Evolutionary conservation across 2,329 filamentous ascomycete genomes (phyloP).

Genomic region (Exophiala alcalophila): DNA sequence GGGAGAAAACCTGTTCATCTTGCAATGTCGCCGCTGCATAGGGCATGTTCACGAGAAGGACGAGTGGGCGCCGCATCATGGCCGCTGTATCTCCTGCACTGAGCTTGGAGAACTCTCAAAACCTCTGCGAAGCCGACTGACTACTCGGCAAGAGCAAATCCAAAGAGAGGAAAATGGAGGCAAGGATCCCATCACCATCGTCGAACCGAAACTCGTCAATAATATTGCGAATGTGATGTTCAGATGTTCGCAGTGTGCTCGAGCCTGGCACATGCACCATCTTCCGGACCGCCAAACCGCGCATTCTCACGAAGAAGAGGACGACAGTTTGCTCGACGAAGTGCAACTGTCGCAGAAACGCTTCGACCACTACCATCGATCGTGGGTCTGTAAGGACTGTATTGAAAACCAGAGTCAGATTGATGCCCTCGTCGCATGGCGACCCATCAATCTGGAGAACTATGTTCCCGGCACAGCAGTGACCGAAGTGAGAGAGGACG

Average conservation of each 20-base stretch:
- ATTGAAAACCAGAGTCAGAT: slow-evolving; percentile 63
- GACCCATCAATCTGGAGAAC: slow-evolving; percentile 60
- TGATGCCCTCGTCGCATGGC: slow-evolving; percentile 81
- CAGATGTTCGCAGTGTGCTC: slow-evolving; percentile 72
- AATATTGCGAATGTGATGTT: slow-evolving; percentile 76
- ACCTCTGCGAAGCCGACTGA: slow-evolving; percentile 70
- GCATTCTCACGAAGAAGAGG: slow-evolving; percentile 33
- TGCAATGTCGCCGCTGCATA: slow-evolving; percentile 87
- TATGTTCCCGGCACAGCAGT: slow-evolving; percentile 54
- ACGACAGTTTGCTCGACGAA: slow-evolving; percentile 38
- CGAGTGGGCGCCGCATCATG: slow-evolving; percentile 63
- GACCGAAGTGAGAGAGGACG: slow-evolving; percentile 63
- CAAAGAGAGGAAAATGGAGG: slow-evolving; percentile 75
- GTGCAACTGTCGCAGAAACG: slow-evolving; percentile 58
- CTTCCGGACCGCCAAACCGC: slow-evolving; percentile 52
- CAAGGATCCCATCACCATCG: slow-evolving; percentile 67
- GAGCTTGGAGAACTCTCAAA: slow-evolving; percentile 64
- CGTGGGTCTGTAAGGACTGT: slow-evolving; percentile 82
- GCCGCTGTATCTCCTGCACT: slow-evolving; percentile 69
- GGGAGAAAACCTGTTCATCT: slow-evolving; percentile 69
- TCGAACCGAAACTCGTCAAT: slow-evolving; percentile 66
- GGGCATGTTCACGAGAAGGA: slow-evolving; percentile 68
- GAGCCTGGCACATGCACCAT: slow-evolving; percentile 82
- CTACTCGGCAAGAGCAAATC: slow-evolving; percentile 77
- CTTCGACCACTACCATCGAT: slow-evolving; percentile 67